Percentiles rank a stretch among this genome's conserved stretches.
Conservation (phyloP, 164 flowering plant genomes). For the Vitis rupestris region DNA sequence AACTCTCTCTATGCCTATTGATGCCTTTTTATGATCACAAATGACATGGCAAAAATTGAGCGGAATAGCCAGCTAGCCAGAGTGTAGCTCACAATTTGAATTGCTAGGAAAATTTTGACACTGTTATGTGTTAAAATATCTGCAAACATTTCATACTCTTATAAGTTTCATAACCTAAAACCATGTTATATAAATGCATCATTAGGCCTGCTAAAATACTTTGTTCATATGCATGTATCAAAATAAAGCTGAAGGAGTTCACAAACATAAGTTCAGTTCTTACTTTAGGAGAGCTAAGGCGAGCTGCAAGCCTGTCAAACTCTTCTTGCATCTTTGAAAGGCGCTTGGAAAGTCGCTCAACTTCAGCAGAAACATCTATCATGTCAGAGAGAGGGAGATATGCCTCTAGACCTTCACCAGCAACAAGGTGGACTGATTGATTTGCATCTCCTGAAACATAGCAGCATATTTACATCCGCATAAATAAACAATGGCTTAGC, state of each 20-base stretch:
- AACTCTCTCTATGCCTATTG: too few relatives aligned
- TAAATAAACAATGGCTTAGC: neutral
- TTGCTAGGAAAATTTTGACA: too few relatives aligned
- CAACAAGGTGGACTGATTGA: slow-evolving; percentile 87
- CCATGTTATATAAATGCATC: too few relatives aligned
- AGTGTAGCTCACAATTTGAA: too few relatives aligned
- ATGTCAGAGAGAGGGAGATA: slow-evolving; percentile 93
- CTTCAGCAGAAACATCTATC: slow-evolving; percentile 89
- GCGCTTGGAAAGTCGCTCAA: slow-evolving; percentile 80
- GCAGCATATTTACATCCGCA: slow-evolving; percentile 10
- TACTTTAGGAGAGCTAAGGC: slow-evolving; percentile 74
- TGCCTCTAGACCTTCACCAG: slow-evolving; percentile 91
- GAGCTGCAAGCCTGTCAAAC: slow-evolving; percentile 70
- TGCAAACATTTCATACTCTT: too few relatives aligned
- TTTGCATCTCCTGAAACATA: slow-evolving; percentile 66
- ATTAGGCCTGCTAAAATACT: too few relatives aligned
- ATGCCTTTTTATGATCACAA: too few relatives aligned
- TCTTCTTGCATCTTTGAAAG: slow-evolving; percentile 81
- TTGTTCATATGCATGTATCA: neutral
- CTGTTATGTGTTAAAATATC: too few relatives aligned
- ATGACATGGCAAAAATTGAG: too few relatives aligned
- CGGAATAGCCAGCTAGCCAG: too few relatives aligned
- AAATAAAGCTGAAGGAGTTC: neutral
- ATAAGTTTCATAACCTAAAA: too few relatives aligned
- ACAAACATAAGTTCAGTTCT: slow-evolving; percentile 1